Evolutionary conservation across 2,329 filamentous ascomycete genomes (phyloP).

Genomic region (Sclerotinia sclerotiorum): DNA sequence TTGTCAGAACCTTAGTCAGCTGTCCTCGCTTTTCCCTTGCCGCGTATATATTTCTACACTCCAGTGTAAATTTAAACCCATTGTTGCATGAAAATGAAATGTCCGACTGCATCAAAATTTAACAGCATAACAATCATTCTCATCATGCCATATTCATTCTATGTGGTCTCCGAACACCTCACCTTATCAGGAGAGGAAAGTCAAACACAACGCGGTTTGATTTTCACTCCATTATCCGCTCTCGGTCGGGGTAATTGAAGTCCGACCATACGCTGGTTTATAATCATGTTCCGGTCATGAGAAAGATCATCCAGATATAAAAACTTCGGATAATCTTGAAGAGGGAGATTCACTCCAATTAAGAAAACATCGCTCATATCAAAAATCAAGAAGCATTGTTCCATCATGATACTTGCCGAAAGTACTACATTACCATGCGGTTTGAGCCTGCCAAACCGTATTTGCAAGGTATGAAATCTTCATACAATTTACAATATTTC

Average conservation of each 20-base stretch:
- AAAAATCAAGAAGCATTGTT: neutral
- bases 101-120: neutral
- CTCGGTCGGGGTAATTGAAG: neutral
- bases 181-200: neutral
- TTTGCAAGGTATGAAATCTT: constrained; percentile 43
- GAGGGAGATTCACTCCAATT: neutral
- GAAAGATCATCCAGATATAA: neutral
- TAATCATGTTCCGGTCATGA: neutral
- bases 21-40: neutral
- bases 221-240: neutral
- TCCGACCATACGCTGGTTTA: neutral
- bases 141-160: constrained; percentile 3
- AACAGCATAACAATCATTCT: neutral
- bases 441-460: constrained; percentile 55
- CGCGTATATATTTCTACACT: too few species aligned
- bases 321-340: neutral
- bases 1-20: constrained; percentile 3
- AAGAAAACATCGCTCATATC: neutral
- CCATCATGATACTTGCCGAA: constrained; percentile 28
- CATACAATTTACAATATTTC: neutral
- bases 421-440: constrained; percentile 47
- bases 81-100: too few species aligned
- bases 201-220: neutral
- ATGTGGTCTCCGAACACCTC: neutral
- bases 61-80: too few species aligned